These are phyloP conservation scores for Parastagonospora avenae DNA, from an alignment of 2,329 filamentous ascomycete species.

Conservation along the genomic window DNA sequence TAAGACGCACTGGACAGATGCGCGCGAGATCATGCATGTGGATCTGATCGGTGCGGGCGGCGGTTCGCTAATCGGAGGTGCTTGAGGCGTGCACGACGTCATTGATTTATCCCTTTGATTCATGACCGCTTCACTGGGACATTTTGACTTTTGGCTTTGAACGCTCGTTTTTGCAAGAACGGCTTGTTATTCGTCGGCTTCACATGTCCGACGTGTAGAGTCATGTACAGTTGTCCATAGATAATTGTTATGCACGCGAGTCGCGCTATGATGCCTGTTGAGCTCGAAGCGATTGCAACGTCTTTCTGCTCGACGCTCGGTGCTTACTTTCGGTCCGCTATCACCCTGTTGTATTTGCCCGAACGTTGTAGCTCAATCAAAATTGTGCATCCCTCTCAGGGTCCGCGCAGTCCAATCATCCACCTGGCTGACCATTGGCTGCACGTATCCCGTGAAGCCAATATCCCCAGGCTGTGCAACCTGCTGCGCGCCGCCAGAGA, in stretches of 20 bases:
- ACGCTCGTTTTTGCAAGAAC: too few relatives aligned
- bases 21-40: conserved; percentile 8
- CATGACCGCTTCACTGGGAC: conserved; percentile 12
- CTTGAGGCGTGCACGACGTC: conserved; percentile 11
- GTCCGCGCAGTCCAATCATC: conserved; percentile 29
- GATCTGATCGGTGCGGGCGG: not conserved
- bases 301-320: too few relatives aligned
- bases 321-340: too few relatives aligned
- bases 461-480: conserved; percentile 3
- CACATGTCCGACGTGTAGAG: too few relatives aligned
- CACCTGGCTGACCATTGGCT: conserved; percentile 10
- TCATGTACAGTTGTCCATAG: too few relatives aligned
- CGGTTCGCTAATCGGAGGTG: conserved; percentile 1
- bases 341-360: too few relatives aligned
- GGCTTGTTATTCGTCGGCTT: too few relatives aligned
- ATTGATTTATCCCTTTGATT: conserved; percentile 3
- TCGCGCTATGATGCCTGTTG: too few relatives aligned
- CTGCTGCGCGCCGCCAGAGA: not conserved
- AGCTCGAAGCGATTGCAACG: too few relatives aligned
- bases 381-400: conserved; percentile 20
- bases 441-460: conserved; percentile 11
- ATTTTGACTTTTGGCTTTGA: too few relatives aligned
- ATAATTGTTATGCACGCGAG: too few relatives aligned
- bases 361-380: not conserved
- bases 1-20: conserved; percentile 12